A percentile compares a stretch with the other conserved stretches of the same genome.
Conservation (phyloP, 306 rosid genomes). For the Nissolia schottii region DNA sequence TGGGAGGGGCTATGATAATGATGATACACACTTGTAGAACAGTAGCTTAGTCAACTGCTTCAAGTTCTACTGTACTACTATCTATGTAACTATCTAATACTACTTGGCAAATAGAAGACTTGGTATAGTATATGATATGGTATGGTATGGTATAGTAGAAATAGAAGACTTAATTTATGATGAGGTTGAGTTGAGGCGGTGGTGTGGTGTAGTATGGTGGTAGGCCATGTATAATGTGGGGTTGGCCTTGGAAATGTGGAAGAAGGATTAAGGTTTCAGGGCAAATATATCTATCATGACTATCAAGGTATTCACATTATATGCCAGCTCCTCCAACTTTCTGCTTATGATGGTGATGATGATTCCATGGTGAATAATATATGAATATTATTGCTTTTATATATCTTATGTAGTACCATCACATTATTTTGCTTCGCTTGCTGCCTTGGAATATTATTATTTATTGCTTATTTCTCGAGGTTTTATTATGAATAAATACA, state of each 20-base stretch:
- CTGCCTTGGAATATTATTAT: not conserved
- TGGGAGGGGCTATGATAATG: not conserved
- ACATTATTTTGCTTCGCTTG: not conserved
- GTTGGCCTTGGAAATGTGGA: not conserved
- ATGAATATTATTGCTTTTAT: too few species aligned
- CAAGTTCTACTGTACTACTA: not conserved
- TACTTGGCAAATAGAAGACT: not conserved
- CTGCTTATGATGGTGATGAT: not conserved
- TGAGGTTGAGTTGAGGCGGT: not conserved
- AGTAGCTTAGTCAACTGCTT: not conserved
- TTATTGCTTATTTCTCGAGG: not conserved
- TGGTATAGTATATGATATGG: not conserved
- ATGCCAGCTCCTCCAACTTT: not conserved
- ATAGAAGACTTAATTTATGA: not conserved
- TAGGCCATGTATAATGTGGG: not conserved
- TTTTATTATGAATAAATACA: not conserved
- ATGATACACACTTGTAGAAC: not conserved
- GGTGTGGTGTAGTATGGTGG: not conserved
- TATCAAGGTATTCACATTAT: not conserved
- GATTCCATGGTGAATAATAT: not conserved
- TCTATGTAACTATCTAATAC: not conserved
- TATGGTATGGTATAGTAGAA: not conserved
- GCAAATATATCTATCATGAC: not conserved
- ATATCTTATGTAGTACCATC: not conserved
- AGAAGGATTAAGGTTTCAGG: slow-evolving; percentile 2